These are phyloP conservation scores for Colletotrichum liriopes DNA, from an alignment of 2,329 filamentous ascomycete genomes.

Conservation along the genomic window DNA sequence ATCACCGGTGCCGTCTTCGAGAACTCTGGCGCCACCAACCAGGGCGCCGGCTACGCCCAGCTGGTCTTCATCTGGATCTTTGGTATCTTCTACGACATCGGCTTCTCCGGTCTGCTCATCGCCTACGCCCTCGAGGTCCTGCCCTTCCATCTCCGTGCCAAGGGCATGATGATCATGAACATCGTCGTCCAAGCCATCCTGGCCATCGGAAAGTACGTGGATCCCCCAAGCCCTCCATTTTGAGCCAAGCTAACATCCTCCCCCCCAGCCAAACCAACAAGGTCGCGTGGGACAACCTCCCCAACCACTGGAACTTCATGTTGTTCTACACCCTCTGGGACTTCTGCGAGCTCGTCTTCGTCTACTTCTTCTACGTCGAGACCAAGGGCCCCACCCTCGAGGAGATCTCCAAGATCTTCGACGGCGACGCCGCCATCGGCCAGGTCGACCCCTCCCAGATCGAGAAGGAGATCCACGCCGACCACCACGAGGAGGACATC, in stretches of 20 bases:
- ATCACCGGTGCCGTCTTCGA: conserved; percentile 68
- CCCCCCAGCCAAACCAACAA: conserved; percentile 72
- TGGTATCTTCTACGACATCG: conserved; percentile 72
- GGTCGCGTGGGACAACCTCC: conserved; percentile 73
- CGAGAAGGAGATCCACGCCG: conserved; percentile 66
- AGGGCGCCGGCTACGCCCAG: conserved; percentile 66
- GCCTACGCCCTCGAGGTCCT: conserved; percentile 73
- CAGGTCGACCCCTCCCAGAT: conserved; percentile 70
- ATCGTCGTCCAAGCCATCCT: conserved; percentile 74
- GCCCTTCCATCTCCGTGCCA: conserved; percentile 71
- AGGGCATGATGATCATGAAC: conserved; percentile 77
- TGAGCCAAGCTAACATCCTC: not conserved
- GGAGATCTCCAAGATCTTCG: conserved; percentile 80
- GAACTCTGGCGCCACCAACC: conserved; percentile 60
- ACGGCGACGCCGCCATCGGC: conserved; percentile 73
- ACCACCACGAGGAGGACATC: conserved; percentile 55
- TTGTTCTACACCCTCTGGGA: conserved; percentile 78
- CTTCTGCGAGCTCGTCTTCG: conserved; percentile 71
- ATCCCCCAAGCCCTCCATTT: not conserved
- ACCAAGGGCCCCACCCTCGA: conserved; percentile 81
- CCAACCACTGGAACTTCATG: conserved; percentile 76
- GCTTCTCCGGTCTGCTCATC: conserved; percentile 71
- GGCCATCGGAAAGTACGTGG: conserved; percentile 71
- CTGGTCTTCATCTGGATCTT: conserved; percentile 74
- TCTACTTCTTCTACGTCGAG: conserved; percentile 79